These are phyloP conservation scores for Aspergillus sergii DNA, from an alignment of 2,329 filamentous ascomycete genomes.

Conservation along the genomic window DNA sequence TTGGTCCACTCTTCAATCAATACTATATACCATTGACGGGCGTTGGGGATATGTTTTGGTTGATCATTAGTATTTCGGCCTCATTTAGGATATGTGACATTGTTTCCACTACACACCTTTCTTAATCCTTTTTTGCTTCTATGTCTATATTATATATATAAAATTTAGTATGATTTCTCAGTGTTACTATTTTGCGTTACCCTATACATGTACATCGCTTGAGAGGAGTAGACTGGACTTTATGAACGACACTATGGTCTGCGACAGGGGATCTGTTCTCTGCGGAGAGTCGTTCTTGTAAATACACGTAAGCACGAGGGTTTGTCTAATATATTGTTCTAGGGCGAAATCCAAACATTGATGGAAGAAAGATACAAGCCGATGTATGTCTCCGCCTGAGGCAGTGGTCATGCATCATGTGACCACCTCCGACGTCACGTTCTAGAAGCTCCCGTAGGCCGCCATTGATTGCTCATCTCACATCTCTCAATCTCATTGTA, in stretches of 20 bases:
- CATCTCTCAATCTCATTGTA: not conserved
- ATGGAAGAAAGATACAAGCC: too few species aligned
- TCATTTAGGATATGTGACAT: not conserved
- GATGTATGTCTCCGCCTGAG: not conserved
- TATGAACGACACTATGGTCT: too few species aligned
- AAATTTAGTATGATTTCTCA: not conserved
- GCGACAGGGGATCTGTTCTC: too few species aligned
- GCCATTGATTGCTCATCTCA: conserved; percentile 1
- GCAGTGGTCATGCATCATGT: not conserved
- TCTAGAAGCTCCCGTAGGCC: conserved; percentile 5
- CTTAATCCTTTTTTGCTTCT: not conserved
- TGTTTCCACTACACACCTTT: not conserved
- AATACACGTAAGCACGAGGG: too few species aligned
- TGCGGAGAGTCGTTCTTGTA: too few species aligned
- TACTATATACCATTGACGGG: conserved; percentile 20
- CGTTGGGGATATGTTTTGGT: conserved; percentile 16
- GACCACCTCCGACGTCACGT: conserved; percentile 11
- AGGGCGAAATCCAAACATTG: too few species aligned
- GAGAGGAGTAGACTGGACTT: too few species aligned
- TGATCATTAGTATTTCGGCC: not conserved
- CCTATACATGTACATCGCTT: too few species aligned
- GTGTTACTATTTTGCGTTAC: not conserved
- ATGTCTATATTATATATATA: not conserved
- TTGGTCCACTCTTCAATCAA: not conserved
- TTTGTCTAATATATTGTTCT: too few species aligned